These are phyloP conservation scores for Phylloporus arenicola DNA, from an alignment of 768 basidiomycete species.

Conservation along the genomic window DNA sequence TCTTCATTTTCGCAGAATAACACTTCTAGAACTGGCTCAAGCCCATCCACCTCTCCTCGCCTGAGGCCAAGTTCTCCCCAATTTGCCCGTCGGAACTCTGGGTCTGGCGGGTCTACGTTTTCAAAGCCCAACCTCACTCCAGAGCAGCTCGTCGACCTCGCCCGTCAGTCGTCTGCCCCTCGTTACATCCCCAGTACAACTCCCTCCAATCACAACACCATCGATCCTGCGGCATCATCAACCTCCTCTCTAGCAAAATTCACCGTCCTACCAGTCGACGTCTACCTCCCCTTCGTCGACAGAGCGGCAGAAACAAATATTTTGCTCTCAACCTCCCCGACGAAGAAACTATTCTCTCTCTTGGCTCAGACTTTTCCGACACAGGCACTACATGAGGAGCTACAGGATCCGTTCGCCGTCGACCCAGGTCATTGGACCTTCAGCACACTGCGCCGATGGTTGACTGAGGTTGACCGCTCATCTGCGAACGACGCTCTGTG, in stretches of 20 bases:
- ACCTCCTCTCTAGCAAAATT: constrained; percentile 51
- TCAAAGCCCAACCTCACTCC: constrained; percentile 54
- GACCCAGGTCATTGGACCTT: constrained; percentile 72
- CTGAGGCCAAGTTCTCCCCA: constrained; percentile 46
- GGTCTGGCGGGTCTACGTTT: constrained; percentile 30
- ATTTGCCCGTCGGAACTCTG: constrained; percentile 26
- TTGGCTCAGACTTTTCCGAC: constrained; percentile 64
- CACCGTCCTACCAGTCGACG: constrained; percentile 68
- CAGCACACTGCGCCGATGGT: constrained; percentile 59
- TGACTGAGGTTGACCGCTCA: constrained; percentile 59
- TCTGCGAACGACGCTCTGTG: constrained; percentile 66
- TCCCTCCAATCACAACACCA: constrained; percentile 1
- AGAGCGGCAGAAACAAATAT: constrained; percentile 69
- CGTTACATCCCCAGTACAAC: constrained; percentile 18
- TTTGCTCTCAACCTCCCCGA: constrained; percentile 61
- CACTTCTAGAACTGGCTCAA: constrained; percentile 29
- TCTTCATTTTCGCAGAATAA: constrained; percentile 27
- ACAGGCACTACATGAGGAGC: constrained; percentile 22
- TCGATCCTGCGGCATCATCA: not conserved
- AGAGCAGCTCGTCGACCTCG: constrained; percentile 72
- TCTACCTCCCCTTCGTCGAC: constrained; percentile 83
- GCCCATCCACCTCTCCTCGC: constrained; percentile 39
- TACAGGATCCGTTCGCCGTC: constrained; percentile 34
- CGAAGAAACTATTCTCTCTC: constrained; percentile 65
- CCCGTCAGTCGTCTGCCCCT: constrained; percentile 51